Conservation (phyloP, 805 yeast genomes). For the Wickerhamiella azyma region DNA sequence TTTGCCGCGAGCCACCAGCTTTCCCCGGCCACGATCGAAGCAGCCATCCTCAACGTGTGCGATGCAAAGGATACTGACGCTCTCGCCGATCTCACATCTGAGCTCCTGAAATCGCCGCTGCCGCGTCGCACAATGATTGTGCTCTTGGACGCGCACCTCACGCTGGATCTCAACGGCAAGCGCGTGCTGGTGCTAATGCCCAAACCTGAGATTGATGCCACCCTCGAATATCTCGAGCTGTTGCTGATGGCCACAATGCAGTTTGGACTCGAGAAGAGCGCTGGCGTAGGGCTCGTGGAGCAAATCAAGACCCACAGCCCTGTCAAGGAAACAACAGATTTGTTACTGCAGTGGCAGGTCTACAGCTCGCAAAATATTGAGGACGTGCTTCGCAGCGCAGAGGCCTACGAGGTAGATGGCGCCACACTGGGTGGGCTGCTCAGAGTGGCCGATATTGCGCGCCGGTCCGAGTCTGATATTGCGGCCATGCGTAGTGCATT, state of each 20-base stretch:
- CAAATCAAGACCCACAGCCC: conserved; percentile 4
- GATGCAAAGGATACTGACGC: background rate
- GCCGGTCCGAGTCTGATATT: conserved; percentile 18
- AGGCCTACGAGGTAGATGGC: conserved; percentile 16
- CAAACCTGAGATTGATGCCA: conserved; percentile 8
- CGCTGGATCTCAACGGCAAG: conserved; percentile 11
- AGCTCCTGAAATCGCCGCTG: conserved; percentile 9
- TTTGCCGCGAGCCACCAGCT: background rate
- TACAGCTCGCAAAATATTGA: conserved; percentile 16
- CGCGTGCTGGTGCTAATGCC: conserved; percentile 12
- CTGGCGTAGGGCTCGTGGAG: conserved; percentile 10
- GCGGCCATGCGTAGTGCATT: conserved; percentile 22
- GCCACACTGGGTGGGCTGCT: conserved; percentile 19
- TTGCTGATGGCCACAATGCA: conserved; percentile 19
- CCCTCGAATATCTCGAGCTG: conserved; percentile 21
- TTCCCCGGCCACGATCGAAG: background rate
- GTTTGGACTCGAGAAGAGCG: conserved; percentile 16
- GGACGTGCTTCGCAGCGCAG: conserved; percentile 14
- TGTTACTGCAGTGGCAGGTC: conserved; percentile 25
- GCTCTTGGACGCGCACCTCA: conserved; percentile 17
- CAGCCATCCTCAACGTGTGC: background rate
- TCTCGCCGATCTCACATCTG: background rate
- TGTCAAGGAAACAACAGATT: conserved; percentile 27
- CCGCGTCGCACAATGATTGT: conserved; percentile 10
- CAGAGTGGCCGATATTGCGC: conserved; percentile 20